Evolutionary conservation across 148 eudicot species (phyloP).

Genomic region (Amaranthus palmeri): DNA sequence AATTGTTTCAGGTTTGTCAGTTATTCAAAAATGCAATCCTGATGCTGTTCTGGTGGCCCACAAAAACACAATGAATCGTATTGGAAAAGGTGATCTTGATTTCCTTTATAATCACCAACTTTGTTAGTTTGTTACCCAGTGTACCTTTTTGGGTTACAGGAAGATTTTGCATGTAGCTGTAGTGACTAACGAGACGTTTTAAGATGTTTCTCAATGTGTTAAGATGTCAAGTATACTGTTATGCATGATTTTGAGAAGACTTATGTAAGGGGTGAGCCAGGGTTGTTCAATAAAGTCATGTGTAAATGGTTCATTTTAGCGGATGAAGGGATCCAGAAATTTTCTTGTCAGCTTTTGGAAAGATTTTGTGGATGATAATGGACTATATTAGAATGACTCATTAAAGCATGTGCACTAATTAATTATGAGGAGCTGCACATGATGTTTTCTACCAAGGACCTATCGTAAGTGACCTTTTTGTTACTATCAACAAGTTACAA

Average conservation of each 20-base stretch:
- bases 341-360: too few relatives aligned
- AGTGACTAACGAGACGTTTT: neutral
- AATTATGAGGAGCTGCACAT: too few relatives aligned
- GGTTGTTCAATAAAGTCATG: neutral
- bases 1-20: conserved; percentile 63
- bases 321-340: too few relatives aligned
- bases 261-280: neutral
- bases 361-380: too few relatives aligned
- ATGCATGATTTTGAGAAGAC: neutral
- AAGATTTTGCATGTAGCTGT: neutral
- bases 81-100: conserved; percentile 50
- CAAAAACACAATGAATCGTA: conserved; percentile 62
- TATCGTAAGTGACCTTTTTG: too few relatives aligned
- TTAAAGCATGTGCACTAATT: too few relatives aligned
- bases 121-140: neutral
- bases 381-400: too few relatives aligned
- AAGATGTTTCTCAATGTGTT: neutral
- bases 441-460: too few relatives aligned
- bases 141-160: neutral
- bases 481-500: too few relatives aligned
- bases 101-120: neutral
- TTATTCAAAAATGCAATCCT: conserved; percentile 71
- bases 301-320: too few relatives aligned
- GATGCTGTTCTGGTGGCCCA: conserved; percentile 83
- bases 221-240: neutral